Base-by-base conservation (phyloP, 768 basidiomycete species). In the Lactarius hatsudake region DNA sequence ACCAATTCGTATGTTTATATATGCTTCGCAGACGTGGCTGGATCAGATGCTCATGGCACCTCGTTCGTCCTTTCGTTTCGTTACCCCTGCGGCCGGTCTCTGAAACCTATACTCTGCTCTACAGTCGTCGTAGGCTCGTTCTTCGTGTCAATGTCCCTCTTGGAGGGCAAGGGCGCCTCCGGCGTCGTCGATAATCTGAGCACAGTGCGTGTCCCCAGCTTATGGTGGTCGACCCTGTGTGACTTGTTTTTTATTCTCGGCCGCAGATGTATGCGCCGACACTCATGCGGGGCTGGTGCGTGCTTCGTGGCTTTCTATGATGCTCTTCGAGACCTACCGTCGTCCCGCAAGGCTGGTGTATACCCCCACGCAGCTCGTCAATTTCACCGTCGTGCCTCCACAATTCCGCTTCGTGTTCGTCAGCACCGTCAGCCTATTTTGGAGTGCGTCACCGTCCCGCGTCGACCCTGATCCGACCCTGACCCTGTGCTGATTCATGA, bases 1-100 rank as follows among this genome's bases (percentile, higher is more conserved):
- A 53, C 53, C 36, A 45, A 38, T 12, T 51, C 10, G 23, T 51
- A 15, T 51, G 13, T 23, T 26, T 32, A 26, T 40, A 13, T 4
- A 1, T 5, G 54, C n/a, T 48, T 70, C 53, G 59, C 73, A 89
- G 90, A 90, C 93, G 7, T 91, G 84, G 77, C 81, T 95, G 32
- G 94, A 96, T 75, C 94, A 96, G 77, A 83, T 85, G 6, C 72
- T 91, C 15, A 79, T 93, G 57, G 89, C 92, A 1, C 94, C 94
- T 12, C 80, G 88, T 85, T 69, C 67, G 79, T 71, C 53, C n/a
- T n/a, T 48, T 48, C n/a, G 10, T 45, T 45, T 45, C 43, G 43
- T 45, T 10, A 45, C 20, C 18, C 45, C 26, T 17, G 62, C 32
- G 40, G 30, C 34, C 57, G 9, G 12, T 42, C n/a, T 20, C 28